phyloP scores from a whole-genome alignment of 129 eudicot genomes.

The carrot (Daucus carota) region DNA sequence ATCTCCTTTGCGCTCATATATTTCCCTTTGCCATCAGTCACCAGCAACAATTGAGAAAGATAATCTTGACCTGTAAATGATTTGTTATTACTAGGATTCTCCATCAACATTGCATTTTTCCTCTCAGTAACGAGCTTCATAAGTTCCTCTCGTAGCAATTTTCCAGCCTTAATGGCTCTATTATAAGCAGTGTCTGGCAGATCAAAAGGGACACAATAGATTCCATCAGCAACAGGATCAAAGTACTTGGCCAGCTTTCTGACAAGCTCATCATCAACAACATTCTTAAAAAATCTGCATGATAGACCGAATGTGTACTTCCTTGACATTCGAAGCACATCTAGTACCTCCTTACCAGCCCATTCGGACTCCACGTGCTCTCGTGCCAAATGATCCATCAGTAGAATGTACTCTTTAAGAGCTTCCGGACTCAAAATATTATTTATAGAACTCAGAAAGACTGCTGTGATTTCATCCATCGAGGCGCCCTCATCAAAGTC shows the following conservation, averaged over 20 bases:
- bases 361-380: constrained; percentile 21
- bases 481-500: constrained; percentile 1
- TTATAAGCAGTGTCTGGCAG: constrained; percentile 26
- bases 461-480: constrained; percentile 7
- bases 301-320: constrained; percentile 24
- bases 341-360: constrained; percentile 6
- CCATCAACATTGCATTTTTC: constrained; percentile 15
- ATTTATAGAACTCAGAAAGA: not conserved
- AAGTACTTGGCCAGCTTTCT: constrained; percentile 17
- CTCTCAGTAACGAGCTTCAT: constrained; percentile 17
- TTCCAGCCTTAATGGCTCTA: constrained; percentile 21
- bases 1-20: constrained; percentile 23
- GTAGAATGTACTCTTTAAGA: constrained; percentile 12
- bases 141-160: constrained; percentile 17
- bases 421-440: constrained; percentile 23
- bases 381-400: constrained; percentile 29
- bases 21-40: constrained; percentile 16
- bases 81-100: not conserved
- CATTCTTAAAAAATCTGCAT: constrained; percentile 18
- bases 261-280: constrained; percentile 20
- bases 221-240: constrained; percentile 1
- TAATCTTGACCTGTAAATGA: constrained; percentile 6
- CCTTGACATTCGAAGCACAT: constrained; percentile 12
- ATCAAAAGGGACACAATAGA: constrained; percentile 25
- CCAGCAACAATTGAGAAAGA: constrained; percentile 17